phyloP scores from a whole-genome alignment of 352 stramenopile genomes.

The Globisporangium nodosum region DNA sequence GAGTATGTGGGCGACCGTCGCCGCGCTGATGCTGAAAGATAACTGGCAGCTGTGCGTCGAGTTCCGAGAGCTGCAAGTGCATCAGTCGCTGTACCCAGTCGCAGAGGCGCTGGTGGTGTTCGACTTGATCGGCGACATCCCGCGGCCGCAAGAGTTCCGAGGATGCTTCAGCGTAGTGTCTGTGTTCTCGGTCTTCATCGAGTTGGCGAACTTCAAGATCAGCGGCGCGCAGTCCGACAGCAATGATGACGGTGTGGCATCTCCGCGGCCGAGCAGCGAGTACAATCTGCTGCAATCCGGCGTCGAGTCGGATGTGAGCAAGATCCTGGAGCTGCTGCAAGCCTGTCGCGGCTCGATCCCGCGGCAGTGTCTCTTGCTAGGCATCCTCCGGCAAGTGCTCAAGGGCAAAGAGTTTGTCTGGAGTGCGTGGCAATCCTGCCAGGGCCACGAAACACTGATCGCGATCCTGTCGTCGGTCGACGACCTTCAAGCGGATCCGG shows the following conservation, averaged over 20 bases:
- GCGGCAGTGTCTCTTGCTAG: constrained; percentile 37
- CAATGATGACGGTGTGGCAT: constrained; percentile 4
- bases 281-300: constrained; percentile 30
- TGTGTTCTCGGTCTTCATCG: constrained; percentile 37
- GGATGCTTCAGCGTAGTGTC: constrained; percentile 14
- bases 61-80: constrained; percentile 51
- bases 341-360: constrained; percentile 20
- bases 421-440: constrained; percentile 37
- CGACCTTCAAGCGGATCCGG: constrained; percentile 13
- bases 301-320: constrained; percentile 53
- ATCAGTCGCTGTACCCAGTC: constrained; percentile 55
- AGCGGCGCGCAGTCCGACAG: neutral
- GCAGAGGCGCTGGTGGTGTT: constrained; percentile 27
- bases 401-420: constrained; percentile 31
- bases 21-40: constrained; percentile 46
- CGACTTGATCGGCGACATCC: constrained; percentile 19
- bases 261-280: constrained; percentile 7
- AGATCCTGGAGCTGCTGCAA: constrained; percentile 49
- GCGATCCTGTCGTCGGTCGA: constrained; percentile 55
- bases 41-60: constrained; percentile 34
- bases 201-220: constrained; percentile 20
- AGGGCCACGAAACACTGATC: constrained; percentile 57
- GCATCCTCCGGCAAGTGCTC: constrained; percentile 41
- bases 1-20: constrained; percentile 31
- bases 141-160: constrained; percentile 10